Evolutionary conservation across 306 rosid genomes (phyloP).

Genomic region (Sicyos edulis): DNA sequence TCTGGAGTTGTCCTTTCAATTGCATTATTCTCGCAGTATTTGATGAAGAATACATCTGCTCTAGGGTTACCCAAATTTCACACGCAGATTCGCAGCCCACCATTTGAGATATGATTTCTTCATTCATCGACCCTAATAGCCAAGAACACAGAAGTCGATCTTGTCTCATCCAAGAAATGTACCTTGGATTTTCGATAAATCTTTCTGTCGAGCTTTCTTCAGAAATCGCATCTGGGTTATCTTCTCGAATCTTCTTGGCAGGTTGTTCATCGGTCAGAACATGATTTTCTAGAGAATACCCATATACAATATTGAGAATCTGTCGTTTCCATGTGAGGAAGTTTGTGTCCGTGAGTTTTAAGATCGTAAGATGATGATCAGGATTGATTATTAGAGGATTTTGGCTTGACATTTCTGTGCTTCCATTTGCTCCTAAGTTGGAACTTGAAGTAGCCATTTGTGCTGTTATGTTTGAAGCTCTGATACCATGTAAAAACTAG

Average conservation of each 20-base stretch:
- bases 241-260: not conserved
- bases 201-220: too few species aligned
- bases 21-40: too few species aligned
- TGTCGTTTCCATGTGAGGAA: not conserved
- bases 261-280: not conserved
- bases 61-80: too few species aligned
- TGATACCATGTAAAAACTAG: too few species aligned
- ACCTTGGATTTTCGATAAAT: not conserved
- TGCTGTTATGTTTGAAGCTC: too few species aligned
- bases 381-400: not conserved
- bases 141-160: not conserved
- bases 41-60: too few species aligned
- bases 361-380: not conserved
- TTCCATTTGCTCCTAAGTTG: too few species aligned
- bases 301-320: not conserved
- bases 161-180: not conserved
- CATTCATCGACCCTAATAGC: not conserved
- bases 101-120: not conserved
- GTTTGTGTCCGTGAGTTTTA: not conserved
- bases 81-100: too few species aligned
- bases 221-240: too few species aligned
- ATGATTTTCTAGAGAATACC: not conserved
- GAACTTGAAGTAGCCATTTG: too few species aligned
- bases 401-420: too few species aligned
- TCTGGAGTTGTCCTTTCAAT: too few species aligned